Conservation (phyloP, 345 rosid genomes). For the Litchi chinensis region DNA sequence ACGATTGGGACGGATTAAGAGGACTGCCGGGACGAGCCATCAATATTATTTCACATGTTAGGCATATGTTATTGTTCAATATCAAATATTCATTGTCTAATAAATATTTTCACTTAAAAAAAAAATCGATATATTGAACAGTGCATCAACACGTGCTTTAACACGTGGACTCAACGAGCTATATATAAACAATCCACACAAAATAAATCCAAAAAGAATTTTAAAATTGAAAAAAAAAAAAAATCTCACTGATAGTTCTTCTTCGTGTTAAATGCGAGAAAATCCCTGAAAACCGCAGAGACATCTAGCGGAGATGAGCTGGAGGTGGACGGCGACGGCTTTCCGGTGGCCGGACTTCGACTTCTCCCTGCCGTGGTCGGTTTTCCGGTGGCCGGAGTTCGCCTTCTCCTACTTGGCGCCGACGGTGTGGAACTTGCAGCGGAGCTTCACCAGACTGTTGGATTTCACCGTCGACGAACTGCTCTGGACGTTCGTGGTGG, state of each 20-base stretch:
- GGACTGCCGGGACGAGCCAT: too few relatives aligned
- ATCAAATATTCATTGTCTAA: too few relatives aligned
- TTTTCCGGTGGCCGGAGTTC: constrained; percentile 59
- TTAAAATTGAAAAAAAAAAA: not conserved
- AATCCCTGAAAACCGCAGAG: not conserved
- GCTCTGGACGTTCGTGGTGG: constrained; percentile 62
- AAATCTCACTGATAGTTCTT: constrained; percentile 3
- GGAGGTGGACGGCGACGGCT: constrained; percentile 20
- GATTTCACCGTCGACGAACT: constrained; percentile 61
- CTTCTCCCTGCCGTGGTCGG: constrained; percentile 39
- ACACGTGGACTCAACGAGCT: too few relatives aligned
- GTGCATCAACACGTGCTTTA: too few relatives aligned
- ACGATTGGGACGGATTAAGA: too few relatives aligned
- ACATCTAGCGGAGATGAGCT: constrained; percentile 21
- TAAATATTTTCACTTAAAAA: too few relatives aligned
- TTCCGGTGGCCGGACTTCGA: constrained; percentile 64
- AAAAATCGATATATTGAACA: too few relatives aligned
- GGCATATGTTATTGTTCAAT: too few relatives aligned
- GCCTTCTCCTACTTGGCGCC: constrained; percentile 30
- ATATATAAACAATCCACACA: too few relatives aligned
- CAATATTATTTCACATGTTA: too few relatives aligned
- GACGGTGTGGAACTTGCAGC: constrained; percentile 12
- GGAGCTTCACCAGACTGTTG: constrained; percentile 27
- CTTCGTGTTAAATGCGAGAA: not conserved
- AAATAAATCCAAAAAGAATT: too few relatives aligned